Conservation (phyloP, 257 asterid genomes). For the Solanum raphanifolium region DNA sequence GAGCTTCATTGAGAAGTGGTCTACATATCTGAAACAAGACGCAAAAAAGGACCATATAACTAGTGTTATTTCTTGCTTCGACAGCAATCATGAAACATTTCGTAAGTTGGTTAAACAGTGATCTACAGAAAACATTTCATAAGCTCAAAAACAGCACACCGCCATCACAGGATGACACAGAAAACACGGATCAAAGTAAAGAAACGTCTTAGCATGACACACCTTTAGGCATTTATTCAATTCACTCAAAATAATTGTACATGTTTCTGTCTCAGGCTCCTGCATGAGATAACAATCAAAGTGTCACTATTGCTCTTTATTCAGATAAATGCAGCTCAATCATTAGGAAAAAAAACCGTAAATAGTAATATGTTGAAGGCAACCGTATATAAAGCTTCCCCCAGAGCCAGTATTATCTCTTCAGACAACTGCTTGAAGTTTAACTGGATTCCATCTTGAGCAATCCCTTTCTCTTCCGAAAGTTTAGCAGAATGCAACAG, state of each 20-base stretch:
- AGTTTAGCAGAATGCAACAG: slow-evolving; percentile 70
- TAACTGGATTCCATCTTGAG: slow-evolving; percentile 65
- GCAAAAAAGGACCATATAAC: neutral
- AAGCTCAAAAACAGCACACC: neutral
- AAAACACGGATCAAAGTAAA: neutral
- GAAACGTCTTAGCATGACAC: neutral
- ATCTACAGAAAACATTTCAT: neutral
- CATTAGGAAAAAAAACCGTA: too few species aligned
- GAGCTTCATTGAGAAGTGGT: slow-evolving; percentile 65
- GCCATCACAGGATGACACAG: neutral
- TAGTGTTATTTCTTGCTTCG: neutral
- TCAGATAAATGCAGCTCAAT: neutral
- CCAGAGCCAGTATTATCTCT: slow-evolving; percentile 55
- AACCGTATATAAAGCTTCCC: slow-evolving; percentile 75
- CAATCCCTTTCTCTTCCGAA: slow-evolving; percentile 76
- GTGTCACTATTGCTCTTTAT: slow-evolving; percentile 1
- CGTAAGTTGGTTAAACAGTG: neutral
- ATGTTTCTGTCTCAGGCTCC: slow-evolving; percentile 84
- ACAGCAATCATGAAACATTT: neutral
- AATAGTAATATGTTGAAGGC: neutral
- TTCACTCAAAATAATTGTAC: slow-evolving; percentile 68
- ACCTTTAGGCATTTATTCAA: slow-evolving; percentile 80
- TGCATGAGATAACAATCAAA: slow-evolving; percentile 17
- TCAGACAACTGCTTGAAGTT: slow-evolving; percentile 60
- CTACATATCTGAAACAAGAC: slow-evolving; percentile 55